Evolutionary conservation across 345 rosid genomes (phyloP), one percentile per base, ranked within the genome.

Genomic region (Camelina neglecta): DNA sequence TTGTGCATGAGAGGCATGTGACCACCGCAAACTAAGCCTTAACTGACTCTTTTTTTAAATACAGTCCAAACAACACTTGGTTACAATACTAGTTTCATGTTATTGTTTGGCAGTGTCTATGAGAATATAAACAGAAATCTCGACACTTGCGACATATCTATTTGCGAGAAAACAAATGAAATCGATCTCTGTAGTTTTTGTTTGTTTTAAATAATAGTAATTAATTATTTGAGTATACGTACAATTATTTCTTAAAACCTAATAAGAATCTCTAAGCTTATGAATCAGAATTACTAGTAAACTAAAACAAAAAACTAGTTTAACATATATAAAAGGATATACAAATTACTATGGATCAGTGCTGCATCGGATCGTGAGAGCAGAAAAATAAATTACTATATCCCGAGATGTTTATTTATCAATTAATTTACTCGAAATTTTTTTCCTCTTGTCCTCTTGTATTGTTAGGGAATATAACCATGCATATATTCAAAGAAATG

Each of bases 1-100:
- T 70, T 70, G 80, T 76, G 75, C 80, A 76, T 70, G 80, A 69
- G 79, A 71, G 80, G 72, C 76, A 77, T 77, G 81, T 77, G 81
- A 71, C 76, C 76, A 77, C 81, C 72, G 72, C 72, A 71, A 71
- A 77, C 41, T 57, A 77, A 77, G 76, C 67, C 55, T 71, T 66
- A 10, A 49, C 67, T 48, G 29, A 48, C 64, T 12, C 5, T 6
- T 60, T 29, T 29, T 18, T 15, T 20, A 23, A 0, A 5, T 44
- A 39, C 42, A 71, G 48, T 71, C 62, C 62, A 71, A 71, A 71
- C 31, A 48, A 18, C 48, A 71, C 13, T 56, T 71, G 53, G 11
- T 48, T 71, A 48, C 55, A 42, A 49, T 65, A 47, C 1, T 29
- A 42, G 4, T 29, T 29, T 26, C 21, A 65, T 11, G 54, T 47